Base-by-base conservation (phyloP, 129 eudicot species). In the Ambrosia trifida region DNA sequence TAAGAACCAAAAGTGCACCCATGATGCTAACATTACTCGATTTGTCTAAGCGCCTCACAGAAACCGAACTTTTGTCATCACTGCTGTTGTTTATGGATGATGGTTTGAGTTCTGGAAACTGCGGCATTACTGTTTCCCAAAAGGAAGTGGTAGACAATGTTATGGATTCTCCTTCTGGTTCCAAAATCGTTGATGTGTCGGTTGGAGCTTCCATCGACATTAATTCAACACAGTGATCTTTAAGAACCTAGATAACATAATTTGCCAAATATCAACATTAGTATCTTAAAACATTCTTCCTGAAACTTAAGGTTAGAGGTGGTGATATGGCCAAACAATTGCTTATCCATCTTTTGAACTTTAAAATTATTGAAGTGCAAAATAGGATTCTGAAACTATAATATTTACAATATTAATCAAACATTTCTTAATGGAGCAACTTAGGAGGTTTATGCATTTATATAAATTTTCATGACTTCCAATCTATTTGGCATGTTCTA, bases 171-270 rank as follows among this genome's bases (percentile, higher is more conserved):
- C 81, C 74, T 84, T 90, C 97, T 12, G 82, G 94, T 74, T 87
- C 91, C 83, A 88, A 68, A 64, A 95, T 81, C 58, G 35, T 76
- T 30, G 92, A 79, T 49, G 72, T 49, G 54, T 83, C 87, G 9
- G 67, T 69, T 53, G 90, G 88, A 61, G 85, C 78, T 62, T 85
- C 96, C 83, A 85, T 71, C 0, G 93, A 87, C 84, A 90, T 33
- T 45, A 61, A 24, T 24, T 24, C 0, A 1, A 24, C 28, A 24
- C 28, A 24, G 28, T 24, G n/a, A n/a, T n/a, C n/a, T n/a, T n/a
- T n/a, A n/a, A n/a, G n/a, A n/a, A n/a, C n/a, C n/a, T n/a, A n/a
- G n/a, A n/a, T n/a, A n/a, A n/a, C n/a, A n/a, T n/a, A n/a, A n/a
- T n/a, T n/a, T n/a, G n/a, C n/a, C n/a, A n/a, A n/a, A 24, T 24